Evolutionary conservation across 257 asterid species (phyloP).

Genomic region (Solanum etuberosum): DNA sequence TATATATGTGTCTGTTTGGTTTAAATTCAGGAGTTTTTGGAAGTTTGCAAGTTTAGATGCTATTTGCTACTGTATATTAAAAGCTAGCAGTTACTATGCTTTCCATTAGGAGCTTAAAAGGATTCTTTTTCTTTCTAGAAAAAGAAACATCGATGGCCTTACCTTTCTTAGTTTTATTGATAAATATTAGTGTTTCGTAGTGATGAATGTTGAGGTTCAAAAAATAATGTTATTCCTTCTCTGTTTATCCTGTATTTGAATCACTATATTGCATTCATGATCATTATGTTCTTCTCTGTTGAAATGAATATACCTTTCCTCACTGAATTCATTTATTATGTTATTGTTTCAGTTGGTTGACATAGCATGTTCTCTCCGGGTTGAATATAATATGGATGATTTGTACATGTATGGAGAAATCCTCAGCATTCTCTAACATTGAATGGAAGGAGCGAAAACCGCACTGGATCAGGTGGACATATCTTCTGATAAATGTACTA

Average conservation of each 20-base stretch:
- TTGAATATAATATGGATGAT: neutral
- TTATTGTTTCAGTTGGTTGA: neutral
- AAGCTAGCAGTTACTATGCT: too few species aligned
- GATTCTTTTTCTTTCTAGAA: too few species aligned
- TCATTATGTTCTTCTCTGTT: neutral
- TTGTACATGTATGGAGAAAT: neutral
- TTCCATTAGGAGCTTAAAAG: too few species aligned
- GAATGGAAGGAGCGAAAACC: neutral
- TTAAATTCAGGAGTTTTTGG: too few species aligned
- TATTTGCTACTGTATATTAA: too few species aligned
- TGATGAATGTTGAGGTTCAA: neutral
- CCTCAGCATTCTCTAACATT: neutral
- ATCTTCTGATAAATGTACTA: neutral
- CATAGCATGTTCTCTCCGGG: neutral
- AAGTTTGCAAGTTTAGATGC: too few species aligned
- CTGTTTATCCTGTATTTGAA: neutral
- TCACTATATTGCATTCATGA: neutral
- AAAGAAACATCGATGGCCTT: too few species aligned
- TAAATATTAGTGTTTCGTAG: neutral
- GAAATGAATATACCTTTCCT: neutral
- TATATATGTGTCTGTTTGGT: too few species aligned
- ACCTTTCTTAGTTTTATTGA: too few species aligned
- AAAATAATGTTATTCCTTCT: neutral
- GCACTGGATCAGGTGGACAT: neutral
- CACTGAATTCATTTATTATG: too few species aligned